Conservation (phyloP, 108 stramenopile species). For the Fistulifera pelliculosa region DNA sequence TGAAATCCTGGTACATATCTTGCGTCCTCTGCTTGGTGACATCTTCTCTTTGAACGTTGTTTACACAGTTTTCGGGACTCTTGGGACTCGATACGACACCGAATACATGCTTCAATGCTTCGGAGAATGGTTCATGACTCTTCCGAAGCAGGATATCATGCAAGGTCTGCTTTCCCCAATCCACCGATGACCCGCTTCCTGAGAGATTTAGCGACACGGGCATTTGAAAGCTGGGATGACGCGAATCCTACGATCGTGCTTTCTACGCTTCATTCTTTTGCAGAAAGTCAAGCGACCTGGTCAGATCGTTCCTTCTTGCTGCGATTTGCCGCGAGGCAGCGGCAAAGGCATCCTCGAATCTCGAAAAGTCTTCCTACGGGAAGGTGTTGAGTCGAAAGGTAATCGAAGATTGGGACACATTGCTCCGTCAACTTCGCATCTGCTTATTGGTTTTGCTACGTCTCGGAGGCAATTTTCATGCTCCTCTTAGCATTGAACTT, state of each 20-base stretch:
- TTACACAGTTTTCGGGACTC: slow-evolving; percentile 41
- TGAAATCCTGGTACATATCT: slow-evolving; percentile 51
- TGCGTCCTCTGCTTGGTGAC: slow-evolving; percentile 58
- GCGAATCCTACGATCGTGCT: slow-evolving; percentile 18
- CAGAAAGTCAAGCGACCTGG: slow-evolving; percentile 46
- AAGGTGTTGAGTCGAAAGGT: slow-evolving; percentile 21
- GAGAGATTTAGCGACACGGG: slow-evolving; percentile 34
- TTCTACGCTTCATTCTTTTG: slow-evolving; percentile 46
- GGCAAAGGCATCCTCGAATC: slow-evolving; percentile 34
- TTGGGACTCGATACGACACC: slow-evolving; percentile 47
- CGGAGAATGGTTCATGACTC: slow-evolving; percentile 69
- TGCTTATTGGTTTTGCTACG: slow-evolving; percentile 54
- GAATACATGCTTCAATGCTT: slow-evolving; percentile 60
- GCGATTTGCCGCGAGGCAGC: slow-evolving; percentile 57
- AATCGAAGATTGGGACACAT: slow-evolving; percentile 41
- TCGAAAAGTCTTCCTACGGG: slow-evolving; percentile 64
- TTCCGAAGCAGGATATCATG: slow-evolving; percentile 32
- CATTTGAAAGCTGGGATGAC: slow-evolving; percentile 13
- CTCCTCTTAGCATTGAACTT: slow-evolving; percentile 52
- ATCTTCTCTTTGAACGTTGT: slow-evolving; percentile 65
- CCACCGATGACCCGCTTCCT: slow-evolving; percentile 68
- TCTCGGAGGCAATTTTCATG: slow-evolving; percentile 21
- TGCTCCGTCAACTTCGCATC: slow-evolving; percentile 66
- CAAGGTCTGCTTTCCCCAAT: slow-evolving; percentile 39
- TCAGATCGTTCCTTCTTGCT: slow-evolving; percentile 64